Evolutionary conservation across 208 protist genomes (phyloP).

Genomic region (Zelonia costaricensis): DNA sequence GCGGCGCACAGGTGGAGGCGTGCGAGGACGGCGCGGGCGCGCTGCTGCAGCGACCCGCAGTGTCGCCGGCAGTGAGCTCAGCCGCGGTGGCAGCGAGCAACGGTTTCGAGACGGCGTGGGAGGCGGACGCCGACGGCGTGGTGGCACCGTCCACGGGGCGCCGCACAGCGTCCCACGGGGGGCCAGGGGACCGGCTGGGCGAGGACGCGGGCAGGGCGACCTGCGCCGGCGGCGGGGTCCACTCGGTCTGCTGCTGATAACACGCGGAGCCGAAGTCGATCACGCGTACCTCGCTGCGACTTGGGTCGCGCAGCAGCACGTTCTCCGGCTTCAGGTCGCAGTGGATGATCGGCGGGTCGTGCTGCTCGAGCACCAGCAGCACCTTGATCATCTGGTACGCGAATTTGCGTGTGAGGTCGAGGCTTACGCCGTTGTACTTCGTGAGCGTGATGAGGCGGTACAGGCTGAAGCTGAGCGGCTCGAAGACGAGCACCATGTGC

Average conservation of each 20-base stretch:
- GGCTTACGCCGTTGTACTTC: conserved; percentile 87
- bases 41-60: too few species aligned
- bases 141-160: background rate
- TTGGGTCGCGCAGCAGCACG: conserved; percentile 89
- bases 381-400: conserved; percentile 93
- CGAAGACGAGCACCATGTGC: conserved; percentile 97
- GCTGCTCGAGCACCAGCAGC: conserved; percentile 90
- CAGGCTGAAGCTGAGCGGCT: conserved; percentile 96
- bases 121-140: background rate
- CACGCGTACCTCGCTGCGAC: conserved; percentile 89
- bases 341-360: conserved; percentile 95
- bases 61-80: too few species aligned
- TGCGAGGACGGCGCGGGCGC: background rate
- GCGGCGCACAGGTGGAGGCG: background rate
- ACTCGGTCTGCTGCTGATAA: conserved; percentile 47
- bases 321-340: conserved; percentile 98
- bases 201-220: conserved; percentile 23
- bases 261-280: conserved; percentile 99
- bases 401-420: conserved; percentile 93
- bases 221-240: conserved; percentile 21
- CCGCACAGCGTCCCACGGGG: conserved; percentile 12
- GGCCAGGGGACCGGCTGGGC: conserved; percentile 17
- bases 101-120: too few species aligned
- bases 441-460: conserved; percentile 95
- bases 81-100: too few species aligned